phyloP scores from a whole-genome alignment of 2,329 filamentous ascomycete species.

The Penicillium sp. region DNA sequence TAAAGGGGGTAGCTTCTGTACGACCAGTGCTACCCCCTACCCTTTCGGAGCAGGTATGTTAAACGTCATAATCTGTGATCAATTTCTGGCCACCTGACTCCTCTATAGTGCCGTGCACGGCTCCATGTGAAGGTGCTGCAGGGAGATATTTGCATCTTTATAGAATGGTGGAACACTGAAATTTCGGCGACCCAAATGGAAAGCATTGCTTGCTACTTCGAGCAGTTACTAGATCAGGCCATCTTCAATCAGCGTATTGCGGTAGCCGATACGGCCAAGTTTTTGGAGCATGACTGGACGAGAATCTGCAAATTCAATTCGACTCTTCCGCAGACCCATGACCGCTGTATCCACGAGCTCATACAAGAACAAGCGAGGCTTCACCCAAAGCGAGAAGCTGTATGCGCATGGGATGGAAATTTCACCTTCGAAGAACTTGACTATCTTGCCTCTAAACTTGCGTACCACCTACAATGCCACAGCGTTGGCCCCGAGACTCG shows the following conservation, averaged over 20 bases:
- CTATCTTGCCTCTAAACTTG: slow-evolving; percentile 41
- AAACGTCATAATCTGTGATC: background rate
- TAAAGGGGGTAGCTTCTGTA: slow-evolving; percentile 24
- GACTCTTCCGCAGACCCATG: slow-evolving; percentile 45
- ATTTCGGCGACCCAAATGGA: slow-evolving; percentile 44
- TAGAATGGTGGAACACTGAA: slow-evolving; percentile 46
- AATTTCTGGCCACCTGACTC: slow-evolving; percentile 9
- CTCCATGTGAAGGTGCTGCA: slow-evolving; percentile 42
- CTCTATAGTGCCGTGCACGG: slow-evolving; percentile 39
- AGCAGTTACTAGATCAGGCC: slow-evolving; percentile 56
- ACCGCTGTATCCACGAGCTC: slow-evolving; percentile 45
- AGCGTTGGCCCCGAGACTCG: slow-evolving; percentile 46
- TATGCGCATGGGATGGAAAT: slow-evolving; percentile 47
- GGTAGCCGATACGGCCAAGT: slow-evolving; percentile 57
- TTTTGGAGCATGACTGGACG: slow-evolving; percentile 60
- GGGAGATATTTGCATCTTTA: slow-evolving; percentile 41
- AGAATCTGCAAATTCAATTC: slow-evolving; percentile 61
- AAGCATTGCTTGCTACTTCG: slow-evolving; percentile 59
- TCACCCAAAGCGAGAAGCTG: slow-evolving; percentile 37
- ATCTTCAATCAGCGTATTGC: slow-evolving; percentile 48
- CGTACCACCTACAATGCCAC: slow-evolving; percentile 43
- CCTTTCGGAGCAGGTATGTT: slow-evolving; percentile 41
- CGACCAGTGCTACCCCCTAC: slow-evolving; percentile 33
- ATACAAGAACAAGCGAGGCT: slow-evolving; percentile 44
- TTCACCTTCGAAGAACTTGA: slow-evolving; percentile 46